phyloP scores from a whole-genome alignment of 2,329 filamentous ascomycete genomes.

The Dothideomycetes sp. region DNA sequence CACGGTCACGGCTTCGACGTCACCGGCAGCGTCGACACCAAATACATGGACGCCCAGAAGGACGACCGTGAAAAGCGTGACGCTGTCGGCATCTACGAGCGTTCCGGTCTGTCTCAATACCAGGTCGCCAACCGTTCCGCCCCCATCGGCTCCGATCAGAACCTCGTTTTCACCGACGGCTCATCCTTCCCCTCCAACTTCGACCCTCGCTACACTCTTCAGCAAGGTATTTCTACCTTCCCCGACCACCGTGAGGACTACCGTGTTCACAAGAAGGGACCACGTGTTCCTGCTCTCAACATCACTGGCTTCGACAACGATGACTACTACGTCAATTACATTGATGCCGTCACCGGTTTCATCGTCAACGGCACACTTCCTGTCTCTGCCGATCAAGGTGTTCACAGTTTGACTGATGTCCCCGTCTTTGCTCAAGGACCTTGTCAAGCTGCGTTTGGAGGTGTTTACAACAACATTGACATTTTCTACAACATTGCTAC shows the following conservation, averaged over 20 bases:
- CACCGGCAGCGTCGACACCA: slow-evolving; percentile 70
- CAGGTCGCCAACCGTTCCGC: slow-evolving; percentile 55
- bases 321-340: slow-evolving; percentile 59
- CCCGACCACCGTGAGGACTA: slow-evolving; percentile 73
- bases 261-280: slow-evolving; percentile 56
- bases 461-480: slow-evolving; percentile 61
- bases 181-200: slow-evolving; percentile 74
- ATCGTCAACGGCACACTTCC: slow-evolving; percentile 68
- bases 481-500: slow-evolving; percentile 66
- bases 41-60: slow-evolving; percentile 59
- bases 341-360: slow-evolving; percentile 58
- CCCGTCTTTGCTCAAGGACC: slow-evolving; percentile 71
- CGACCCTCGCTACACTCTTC: slow-evolving; percentile 76
- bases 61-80: slow-evolving; percentile 63
- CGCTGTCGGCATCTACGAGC: slow-evolving; percentile 64
- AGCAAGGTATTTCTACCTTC: slow-evolving; percentile 59
- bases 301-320: slow-evolving; percentile 37
- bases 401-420: slow-evolving; percentile 70
- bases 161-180: slow-evolving; percentile 58
- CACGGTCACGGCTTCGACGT: slow-evolving; percentile 87
- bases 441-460: slow-evolving; percentile 67
- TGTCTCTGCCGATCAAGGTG: slow-evolving; percentile 54
- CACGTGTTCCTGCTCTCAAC: slow-evolving; percentile 53
- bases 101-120: slow-evolving; percentile 70
- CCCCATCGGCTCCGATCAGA: slow-evolving; percentile 58